Conservation (phyloP, 805 yeast species). For the Teunomyces barrocoloradensis region DNA sequence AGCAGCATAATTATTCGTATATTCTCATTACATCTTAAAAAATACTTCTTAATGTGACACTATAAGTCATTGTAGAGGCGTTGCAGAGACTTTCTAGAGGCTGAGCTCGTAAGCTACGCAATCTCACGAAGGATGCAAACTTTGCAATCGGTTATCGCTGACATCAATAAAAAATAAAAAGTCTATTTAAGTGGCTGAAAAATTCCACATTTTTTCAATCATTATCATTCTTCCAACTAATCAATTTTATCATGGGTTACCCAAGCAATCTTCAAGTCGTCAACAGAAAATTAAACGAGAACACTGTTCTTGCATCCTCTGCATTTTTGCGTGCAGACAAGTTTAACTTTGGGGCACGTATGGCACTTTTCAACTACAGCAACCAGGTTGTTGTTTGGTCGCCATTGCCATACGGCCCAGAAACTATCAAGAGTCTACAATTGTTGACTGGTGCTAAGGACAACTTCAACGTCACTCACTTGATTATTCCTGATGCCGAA, state of each 20-base stretch:
- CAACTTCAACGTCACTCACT: slow-evolving; percentile 40
- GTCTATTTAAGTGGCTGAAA: not conserved
- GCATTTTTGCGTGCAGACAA: slow-evolving; percentile 31
- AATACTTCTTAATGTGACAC: not conserved
- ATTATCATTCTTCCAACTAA: too few species aligned
- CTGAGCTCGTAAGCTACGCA: too few species aligned
- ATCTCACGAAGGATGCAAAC: too few species aligned
- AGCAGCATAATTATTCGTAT: not conserved
- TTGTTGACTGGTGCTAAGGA: slow-evolving; percentile 31
- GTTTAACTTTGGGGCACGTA: slow-evolving; percentile 41
- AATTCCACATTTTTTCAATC: not conserved
- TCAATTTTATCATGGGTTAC: slow-evolving; percentile 23
- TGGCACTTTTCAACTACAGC: slow-evolving; percentile 36
- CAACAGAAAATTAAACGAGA: slow-evolving; percentile 28
- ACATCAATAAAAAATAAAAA: too few species aligned
- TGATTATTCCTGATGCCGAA: slow-evolving; percentile 61
- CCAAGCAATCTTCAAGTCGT: slow-evolving; percentile 33
- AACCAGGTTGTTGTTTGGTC: slow-evolving; percentile 49
- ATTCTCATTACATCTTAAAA: not conserved
- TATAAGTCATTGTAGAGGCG: too few species aligned
- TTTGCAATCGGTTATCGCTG: too few species aligned
- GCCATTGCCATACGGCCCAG: slow-evolving; percentile 53
- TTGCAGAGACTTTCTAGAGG: too few species aligned
- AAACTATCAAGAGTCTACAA: slow-evolving; percentile 40
- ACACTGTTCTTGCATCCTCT: slow-evolving; percentile 33